A percentile compares a stretch with the other conserved stretches of the same genome.
These are phyloP conservation scores for Phytophthora constricta DNA, from an alignment of 352 stramenopile genomes.

Conservation along the genomic window DNA sequence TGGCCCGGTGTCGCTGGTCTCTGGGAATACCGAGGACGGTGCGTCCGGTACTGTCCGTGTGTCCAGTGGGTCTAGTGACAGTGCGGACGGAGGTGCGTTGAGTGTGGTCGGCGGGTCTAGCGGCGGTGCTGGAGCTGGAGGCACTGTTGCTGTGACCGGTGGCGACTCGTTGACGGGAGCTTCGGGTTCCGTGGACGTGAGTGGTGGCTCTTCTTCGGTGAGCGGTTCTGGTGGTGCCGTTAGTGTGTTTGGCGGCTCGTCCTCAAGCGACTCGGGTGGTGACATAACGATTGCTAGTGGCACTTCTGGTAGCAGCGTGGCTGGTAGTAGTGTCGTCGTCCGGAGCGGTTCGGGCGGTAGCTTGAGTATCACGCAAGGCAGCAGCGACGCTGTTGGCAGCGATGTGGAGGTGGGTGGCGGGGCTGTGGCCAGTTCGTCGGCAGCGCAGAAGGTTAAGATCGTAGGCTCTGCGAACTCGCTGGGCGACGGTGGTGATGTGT, in stretches of 20 bases:
- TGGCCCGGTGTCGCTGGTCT: not conserved
- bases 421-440: constrained; percentile 13
- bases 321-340: constrained; percentile 20
- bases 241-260: constrained; percentile 30
- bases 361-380: constrained; percentile 28
- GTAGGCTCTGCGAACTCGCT: constrained; percentile 32
- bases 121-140: not conserved
- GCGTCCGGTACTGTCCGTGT: not conserved
- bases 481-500: constrained; percentile 33
- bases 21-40: not conserved
- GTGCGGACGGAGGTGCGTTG: not conserved
- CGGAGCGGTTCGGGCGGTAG: constrained; percentile 31
- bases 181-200: constrained; percentile 1
- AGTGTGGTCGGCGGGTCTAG: constrained; percentile 6
- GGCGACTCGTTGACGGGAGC: not conserved
- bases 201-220: constrained; percentile 12
- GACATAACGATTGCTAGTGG: constrained; percentile 25
- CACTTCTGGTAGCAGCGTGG: constrained; percentile 28
- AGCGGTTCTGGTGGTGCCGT: constrained; percentile 14
- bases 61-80: not conserved
- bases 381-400: constrained; percentile 25
- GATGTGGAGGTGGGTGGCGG: constrained; percentile 36
- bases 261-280: constrained; percentile 16
- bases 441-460: constrained; percentile 32
- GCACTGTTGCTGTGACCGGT: constrained; percentile 2